phyloP scores from a whole-genome alignment of 2,329 filamentous ascomycete species.

The Fusarium sulawesiense region DNA sequence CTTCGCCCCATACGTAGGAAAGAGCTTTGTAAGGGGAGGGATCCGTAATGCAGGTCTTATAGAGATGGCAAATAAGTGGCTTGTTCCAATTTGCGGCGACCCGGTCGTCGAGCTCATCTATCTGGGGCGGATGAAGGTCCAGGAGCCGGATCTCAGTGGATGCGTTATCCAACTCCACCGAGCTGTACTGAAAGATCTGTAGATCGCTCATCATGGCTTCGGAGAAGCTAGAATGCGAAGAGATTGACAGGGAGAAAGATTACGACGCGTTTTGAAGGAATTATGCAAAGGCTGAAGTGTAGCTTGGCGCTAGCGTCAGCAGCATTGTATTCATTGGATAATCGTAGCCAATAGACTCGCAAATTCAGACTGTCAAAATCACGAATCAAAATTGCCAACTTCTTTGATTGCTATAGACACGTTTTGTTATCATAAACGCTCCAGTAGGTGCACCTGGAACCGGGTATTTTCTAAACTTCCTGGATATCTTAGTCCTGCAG shows the following conservation, averaged over 20 bases:
- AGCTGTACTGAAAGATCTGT: not conserved
- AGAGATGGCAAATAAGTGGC: not conserved
- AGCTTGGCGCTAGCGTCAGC: too few relatives aligned
- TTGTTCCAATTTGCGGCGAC: not conserved
- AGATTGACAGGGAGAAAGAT: too few relatives aligned
- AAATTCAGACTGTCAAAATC: too few relatives aligned
- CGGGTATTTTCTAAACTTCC: conserved; percentile 17
- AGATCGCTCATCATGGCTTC: not conserved
- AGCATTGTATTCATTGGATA: too few relatives aligned
- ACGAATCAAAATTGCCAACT: too few relatives aligned
- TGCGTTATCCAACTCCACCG: not conserved
- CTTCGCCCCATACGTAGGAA: not conserved
- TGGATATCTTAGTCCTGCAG: not conserved
- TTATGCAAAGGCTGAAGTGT: too few relatives aligned
- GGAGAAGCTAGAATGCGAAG: too few relatives aligned
- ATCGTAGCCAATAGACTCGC: too few relatives aligned
- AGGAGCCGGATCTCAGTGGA: not conserved
- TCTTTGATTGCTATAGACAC: too few relatives aligned
- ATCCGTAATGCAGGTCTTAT: rapidly evolving
- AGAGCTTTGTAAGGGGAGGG: not conserved
- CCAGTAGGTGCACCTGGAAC: conserved; percentile 1
- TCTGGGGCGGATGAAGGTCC: not conserved
- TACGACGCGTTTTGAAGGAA: too few relatives aligned
- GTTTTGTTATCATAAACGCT: not conserved
- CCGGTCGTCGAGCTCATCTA: rapidly evolving